Percentiles rank a stretch among this genome's conserved stretches.
These are phyloP conservation scores for Euclidium syriacum DNA, from an alignment of 345 rosid species.

Conservation along the genomic window DNA sequence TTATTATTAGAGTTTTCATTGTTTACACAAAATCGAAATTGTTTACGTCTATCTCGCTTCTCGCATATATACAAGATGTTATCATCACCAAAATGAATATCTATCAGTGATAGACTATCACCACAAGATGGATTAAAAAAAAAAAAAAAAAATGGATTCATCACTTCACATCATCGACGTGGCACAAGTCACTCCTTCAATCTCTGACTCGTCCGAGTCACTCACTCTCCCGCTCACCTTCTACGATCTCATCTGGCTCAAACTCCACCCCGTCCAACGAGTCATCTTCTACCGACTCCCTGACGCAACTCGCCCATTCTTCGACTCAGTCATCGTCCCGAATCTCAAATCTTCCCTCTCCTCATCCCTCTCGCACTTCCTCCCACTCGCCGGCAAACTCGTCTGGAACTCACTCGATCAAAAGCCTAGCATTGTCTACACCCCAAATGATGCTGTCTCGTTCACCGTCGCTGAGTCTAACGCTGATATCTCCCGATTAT, in stretches of 20 bases:
- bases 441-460: constrained; percentile 21
- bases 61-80: no score
- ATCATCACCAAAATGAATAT: no score
- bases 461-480: constrained; percentile 27
- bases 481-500: constrained; percentile 15
- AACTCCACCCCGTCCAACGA: neutral
- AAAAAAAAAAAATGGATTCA: neutral
- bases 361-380: constrained; percentile 24
- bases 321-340: constrained; percentile 22
- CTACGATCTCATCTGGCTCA: constrained; percentile 20
- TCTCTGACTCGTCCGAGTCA: neutral
- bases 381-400: constrained; percentile 30
- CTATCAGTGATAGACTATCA: no score
- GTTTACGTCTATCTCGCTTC: no score
- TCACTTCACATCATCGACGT: constrained; percentile 4
- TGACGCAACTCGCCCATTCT: neutral
- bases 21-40: no score
- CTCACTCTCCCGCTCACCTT: constrained; percentile 16
- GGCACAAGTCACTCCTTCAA: constrained; percentile 5
- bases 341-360: constrained; percentile 31
- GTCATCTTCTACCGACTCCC: constrained; percentile 28
- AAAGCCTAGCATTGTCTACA: neutral
- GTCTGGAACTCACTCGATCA: constrained; percentile 1
- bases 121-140: no score
- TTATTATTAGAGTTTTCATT: no score